These are phyloP conservation scores for Kondoa subrosea DNA, from an alignment of 768 basidiomycete species.

Conservation along the genomic window DNA sequence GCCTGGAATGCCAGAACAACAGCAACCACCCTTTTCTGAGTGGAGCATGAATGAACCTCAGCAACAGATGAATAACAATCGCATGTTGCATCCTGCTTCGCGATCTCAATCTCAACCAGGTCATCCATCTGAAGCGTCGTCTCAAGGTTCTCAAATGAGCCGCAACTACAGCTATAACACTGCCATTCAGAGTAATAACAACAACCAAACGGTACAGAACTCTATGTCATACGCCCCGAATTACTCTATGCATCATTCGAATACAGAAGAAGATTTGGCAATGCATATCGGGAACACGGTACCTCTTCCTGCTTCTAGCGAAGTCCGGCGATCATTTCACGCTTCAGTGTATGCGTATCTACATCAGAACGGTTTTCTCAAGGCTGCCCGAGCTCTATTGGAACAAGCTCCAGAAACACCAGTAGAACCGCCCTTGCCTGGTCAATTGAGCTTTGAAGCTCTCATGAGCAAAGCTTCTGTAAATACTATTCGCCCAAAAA, in stretches of 20 bases:
- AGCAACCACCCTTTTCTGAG: no score
- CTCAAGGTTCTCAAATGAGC: background rate
- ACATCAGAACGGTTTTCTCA: conserved; percentile 15
- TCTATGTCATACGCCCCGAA: background rate
- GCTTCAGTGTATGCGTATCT: conserved; percentile 28
- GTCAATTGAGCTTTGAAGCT: background rate
- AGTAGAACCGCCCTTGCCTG: background rate
- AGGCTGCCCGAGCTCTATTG: conserved; percentile 22
- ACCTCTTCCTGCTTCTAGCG: background rate
- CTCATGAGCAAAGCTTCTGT: conserved; percentile 1
- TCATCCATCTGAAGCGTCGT: background rate
- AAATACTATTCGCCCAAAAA: background rate
- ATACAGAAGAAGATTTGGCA: background rate
- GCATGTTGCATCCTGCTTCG: background rate
- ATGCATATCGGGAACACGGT: background rate
- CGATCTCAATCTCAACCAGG: background rate
- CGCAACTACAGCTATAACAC: background rate
- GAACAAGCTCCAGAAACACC: conserved; percentile 14
- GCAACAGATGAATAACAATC: background rate
- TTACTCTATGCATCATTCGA: background rate
- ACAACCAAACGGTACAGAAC: no score
- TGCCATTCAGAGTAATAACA: no score
- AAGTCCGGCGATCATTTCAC: conserved; percentile 10
- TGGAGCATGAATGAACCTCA: no score
- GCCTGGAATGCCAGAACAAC: no score